A percentile compares a stretch with the other conserved stretches of the same genome.
phyloP scores from a whole-genome alignment of 352 stramenopile species.

The Globisporangium lucens region DNA sequence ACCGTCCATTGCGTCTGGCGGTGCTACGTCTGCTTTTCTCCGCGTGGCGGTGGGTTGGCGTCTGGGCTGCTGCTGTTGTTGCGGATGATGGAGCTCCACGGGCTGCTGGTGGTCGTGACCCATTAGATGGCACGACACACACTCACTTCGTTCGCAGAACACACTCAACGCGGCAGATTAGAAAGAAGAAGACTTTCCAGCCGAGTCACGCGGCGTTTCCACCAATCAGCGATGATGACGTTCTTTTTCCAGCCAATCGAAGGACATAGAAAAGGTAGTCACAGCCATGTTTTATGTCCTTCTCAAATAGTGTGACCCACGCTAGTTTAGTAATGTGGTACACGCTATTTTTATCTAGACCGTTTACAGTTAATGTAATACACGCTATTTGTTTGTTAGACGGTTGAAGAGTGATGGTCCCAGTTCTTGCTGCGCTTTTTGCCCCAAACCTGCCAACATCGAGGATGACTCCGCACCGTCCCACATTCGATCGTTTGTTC shows the following conservation, averaged over 20 bases:
- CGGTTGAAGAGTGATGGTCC: slow-evolving; percentile 1
- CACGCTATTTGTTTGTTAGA: not conserved
- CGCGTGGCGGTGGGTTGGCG: slow-evolving; percentile 3
- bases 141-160: slow-evolving; percentile 2
- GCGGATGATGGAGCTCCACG: not conserved
- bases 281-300: not conserved
- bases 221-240: slow-evolving; percentile 4
- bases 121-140: slow-evolving; percentile 8
- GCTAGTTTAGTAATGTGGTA: not conserved
- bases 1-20: slow-evolving; percentile 10
- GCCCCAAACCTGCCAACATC: slow-evolving; percentile 9
- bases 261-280: not conserved
- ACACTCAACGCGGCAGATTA: not conserved
- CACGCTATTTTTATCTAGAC: not conserved
- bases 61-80: slow-evolving; percentile 6
- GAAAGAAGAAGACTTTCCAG: not conserved
- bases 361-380: not conserved
- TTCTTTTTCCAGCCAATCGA: slow-evolving; percentile 10
- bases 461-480: slow-evolving; percentile 28
- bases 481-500: slow-evolving; percentile 14
- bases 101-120: slow-evolving; percentile 8
- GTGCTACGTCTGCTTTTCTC: not conserved
- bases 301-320: not conserved
- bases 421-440: not conserved
- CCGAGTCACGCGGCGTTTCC: not conserved